Conservation (phyloP, 257 asterid species). For the Avicennia marina region DNA sequence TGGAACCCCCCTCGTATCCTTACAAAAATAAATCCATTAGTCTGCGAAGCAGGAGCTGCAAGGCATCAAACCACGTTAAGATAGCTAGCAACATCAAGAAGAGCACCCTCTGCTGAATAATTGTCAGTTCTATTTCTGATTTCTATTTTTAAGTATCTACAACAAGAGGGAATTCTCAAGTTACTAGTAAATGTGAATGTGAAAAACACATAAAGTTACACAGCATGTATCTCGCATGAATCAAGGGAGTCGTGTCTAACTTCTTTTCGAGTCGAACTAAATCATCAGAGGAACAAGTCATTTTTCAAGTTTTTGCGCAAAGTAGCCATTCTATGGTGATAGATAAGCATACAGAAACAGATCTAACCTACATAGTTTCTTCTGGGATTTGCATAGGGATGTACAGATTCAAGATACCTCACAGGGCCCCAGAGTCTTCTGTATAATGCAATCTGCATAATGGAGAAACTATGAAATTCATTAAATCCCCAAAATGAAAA, state of each 20-base stretch:
- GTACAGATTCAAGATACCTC: constrained; percentile 67
- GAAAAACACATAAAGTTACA: no score
- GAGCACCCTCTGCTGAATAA: not conserved
- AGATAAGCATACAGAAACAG: constrained; percentile 25
- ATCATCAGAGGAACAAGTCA: not conserved
- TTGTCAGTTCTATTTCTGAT: not conserved
- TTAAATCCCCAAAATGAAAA: constrained; percentile 8
- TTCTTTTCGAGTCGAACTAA: not conserved
- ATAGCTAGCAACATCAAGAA: constrained; percentile 8
- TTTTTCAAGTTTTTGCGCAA: not conserved
- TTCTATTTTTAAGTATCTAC: constrained; percentile 1
- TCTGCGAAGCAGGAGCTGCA: constrained; percentile 61
- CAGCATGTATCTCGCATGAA: no score
- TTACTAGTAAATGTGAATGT: not conserved
- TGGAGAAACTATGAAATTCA: constrained; percentile 17
- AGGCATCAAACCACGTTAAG: constrained; percentile 13
- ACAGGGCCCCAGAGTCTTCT: constrained; percentile 90
- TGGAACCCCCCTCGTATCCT: constrained; percentile 95
- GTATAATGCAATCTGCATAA: constrained; percentile 53
- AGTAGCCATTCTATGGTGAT: not conserved
- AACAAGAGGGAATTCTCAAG: not conserved
- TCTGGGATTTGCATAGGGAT: constrained; percentile 78
- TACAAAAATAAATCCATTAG: constrained; percentile 73
- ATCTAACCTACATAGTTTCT: constrained; percentile 80
- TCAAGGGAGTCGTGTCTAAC: not conserved